Evolutionary conservation across 116 monocot genomes (phyloP).

Genomic region (Iris pallida): DNA sequence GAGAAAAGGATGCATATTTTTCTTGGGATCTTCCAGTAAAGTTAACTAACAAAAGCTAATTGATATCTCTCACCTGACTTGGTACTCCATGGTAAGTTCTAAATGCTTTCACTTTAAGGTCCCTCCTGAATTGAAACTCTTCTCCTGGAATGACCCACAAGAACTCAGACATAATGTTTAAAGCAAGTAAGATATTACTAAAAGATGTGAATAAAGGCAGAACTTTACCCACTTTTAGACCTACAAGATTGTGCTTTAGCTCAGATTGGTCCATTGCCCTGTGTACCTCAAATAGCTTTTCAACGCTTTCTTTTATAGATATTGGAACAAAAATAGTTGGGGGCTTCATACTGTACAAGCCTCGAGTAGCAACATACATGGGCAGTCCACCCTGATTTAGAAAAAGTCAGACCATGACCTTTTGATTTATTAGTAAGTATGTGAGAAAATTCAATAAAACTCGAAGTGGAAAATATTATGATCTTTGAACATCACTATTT

Average conservation of each 20-base stretch:
- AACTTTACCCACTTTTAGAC: conserved; percentile 59
- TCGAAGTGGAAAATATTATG: no score
- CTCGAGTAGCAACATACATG: conserved; percentile 90
- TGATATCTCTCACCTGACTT: conserved; percentile 55
- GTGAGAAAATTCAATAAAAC: no score
- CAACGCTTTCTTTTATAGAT: conserved; percentile 61
- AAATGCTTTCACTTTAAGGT: conserved; percentile 87
- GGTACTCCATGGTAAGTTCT: conserved; percentile 87
- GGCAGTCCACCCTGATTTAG: conserved; percentile 77
- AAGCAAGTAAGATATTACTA: not conserved
- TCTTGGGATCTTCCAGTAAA: no score
- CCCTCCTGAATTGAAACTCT: conserved; percentile 71
- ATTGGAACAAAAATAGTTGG: conserved; percentile 86
- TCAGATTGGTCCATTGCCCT: conserved; percentile 86
- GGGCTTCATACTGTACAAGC: conserved; percentile 69
- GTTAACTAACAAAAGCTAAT: not conserved
- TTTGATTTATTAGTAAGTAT: no score
- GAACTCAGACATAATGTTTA: not conserved
- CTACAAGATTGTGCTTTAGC: conserved; percentile 65
- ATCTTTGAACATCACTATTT: no score
- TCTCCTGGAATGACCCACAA: conserved; percentile 45
- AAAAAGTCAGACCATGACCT: not conserved
- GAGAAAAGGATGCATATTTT: not conserved
- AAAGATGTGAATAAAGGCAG: not conserved
- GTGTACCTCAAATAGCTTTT: conserved; percentile 75